Evolutionary conservation across 1,284 basidiomycete species (phyloP), one percentile per base, ranked within the genome.

Genomic region (Agaricales sp.): DNA sequence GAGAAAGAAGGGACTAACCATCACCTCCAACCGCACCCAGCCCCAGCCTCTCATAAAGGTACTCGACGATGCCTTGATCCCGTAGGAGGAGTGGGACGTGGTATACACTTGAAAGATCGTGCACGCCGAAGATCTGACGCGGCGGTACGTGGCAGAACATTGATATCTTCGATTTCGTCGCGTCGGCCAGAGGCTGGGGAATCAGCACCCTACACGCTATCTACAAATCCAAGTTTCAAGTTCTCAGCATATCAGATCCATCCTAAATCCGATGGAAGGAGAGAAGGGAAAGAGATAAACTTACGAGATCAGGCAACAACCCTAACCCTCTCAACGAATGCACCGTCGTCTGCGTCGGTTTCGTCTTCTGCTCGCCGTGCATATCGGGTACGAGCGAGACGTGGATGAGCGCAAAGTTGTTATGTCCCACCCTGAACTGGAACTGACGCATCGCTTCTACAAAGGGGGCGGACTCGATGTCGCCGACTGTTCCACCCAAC

Each of bases 401-500:
- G 60, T 98, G 95, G 55, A 99, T 88, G 48, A 98, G 79, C 1
- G 95, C 95, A 67, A 99, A 99, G 70, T 99, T 98, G 53, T 94
- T 90, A 61, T 90, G 81, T 19, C 95, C 95, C 22, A 99, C 95
- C 51, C 96, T 85, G 77, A 99, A 99, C 66, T 99, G 92, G 77
- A 99, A 99, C 68, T 99, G 95, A 30, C 95, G 85, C 89, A 99
- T 93, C 1, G 95, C 95, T 68, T 99, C 95, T 51, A 99, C 78
- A 66, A 99, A 99, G 2, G 95, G 96, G 3, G 92, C 92, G 6
- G 91, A 94, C 64, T 96, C 92, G 61, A 96, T 96, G 63, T 96
- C 92, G 50, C 92, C 92, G 16, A 96, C 92, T 1, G 92, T 96
- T 43, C 95, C 95, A 50, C 95, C 95, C 50, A 97, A 84, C 90